Base-by-base conservation (phyloP, 2,329 filamentous ascomycete genomes). In the Phialophora macrospora region DNA sequence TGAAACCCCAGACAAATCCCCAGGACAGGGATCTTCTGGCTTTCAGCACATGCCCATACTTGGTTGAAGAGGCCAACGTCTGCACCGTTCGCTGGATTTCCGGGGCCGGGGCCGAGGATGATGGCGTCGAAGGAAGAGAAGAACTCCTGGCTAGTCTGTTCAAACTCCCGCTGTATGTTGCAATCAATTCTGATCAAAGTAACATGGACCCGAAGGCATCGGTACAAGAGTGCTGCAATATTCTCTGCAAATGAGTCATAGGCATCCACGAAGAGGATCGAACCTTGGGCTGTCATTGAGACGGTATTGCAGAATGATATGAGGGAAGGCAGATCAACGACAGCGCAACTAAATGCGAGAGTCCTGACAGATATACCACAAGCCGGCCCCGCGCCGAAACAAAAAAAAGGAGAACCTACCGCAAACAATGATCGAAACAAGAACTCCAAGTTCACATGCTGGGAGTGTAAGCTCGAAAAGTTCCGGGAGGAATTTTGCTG, bases 161-260 rank as follows among this genome's bases (percentile, higher is more conserved):
- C 62, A 54, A 64, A 69, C 28, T 64, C 52, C n/a, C 80, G 78
- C 30, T 79, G 70, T 55, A 85, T 80, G 60, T 84, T 80, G 2
- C 82, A 82, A 73, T 92, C 91, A 72, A 96, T 93, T 68, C 86
- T 87, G 65, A 96, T 82, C 51, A 90, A 85, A 54, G 85, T 85
- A 38, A 96, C 89, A 17, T 88, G 82, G 22, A 86, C 90, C 65
- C 84, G 80, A 8, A 96, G 83, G 3, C 87, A 83, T 3, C 89
- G 87, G 72, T 90, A 85, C 55, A 98, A 83, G 38, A 97, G 85
- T 5, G 91, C 88, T 60, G 96, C 88, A 73, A 98, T 95, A 80
- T 97, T 98, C 80, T 96, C 93, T 62, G 93, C 92, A 79, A 97
- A 99, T 49, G 93, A 97, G 80, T 99, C 95, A 79, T 96, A 96